Conservation (phyloP, 1,284 basidiomycete genomes). For the Moesziomyces parantarcticus region DNA sequence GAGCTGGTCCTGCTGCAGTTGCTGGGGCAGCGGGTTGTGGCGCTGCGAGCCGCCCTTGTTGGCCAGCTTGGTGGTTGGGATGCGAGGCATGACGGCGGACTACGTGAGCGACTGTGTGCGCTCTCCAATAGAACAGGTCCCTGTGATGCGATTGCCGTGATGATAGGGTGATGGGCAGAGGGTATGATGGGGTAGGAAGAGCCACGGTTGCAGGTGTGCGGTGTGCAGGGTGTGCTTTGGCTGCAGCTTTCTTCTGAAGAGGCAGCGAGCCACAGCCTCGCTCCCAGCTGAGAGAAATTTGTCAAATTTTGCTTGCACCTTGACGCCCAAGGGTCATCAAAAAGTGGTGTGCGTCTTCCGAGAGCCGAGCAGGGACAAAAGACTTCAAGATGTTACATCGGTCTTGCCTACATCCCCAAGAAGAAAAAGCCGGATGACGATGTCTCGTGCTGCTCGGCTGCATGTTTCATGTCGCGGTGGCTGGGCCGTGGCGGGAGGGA, state of each 20-base stretch:
- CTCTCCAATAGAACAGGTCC: background rate
- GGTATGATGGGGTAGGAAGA: too few species aligned
- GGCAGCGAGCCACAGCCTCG: background rate
- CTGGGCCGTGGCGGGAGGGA: too few species aligned
- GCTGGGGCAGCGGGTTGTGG: slow-evolving; percentile 54
- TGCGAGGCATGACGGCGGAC: slow-evolving; percentile 43
- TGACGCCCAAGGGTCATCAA: background rate
- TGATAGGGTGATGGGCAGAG: background rate
- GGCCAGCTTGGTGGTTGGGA: slow-evolving; percentile 42
- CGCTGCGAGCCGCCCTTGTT: slow-evolving; percentile 29
- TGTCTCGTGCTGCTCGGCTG: too few species aligned
- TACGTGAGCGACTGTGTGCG: background rate
- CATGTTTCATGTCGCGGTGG: too few species aligned
- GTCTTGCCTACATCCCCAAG: background rate
- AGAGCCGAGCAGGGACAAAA: background rate
- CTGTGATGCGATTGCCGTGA: background rate
- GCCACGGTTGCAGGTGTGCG: background rate
- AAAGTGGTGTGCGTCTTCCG: background rate
- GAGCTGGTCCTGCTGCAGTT: slow-evolving; percentile 53
- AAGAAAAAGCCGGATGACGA: background rate
- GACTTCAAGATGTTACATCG: background rate
- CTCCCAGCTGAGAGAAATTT: background rate
- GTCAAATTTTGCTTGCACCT: slow-evolving; percentile 3
- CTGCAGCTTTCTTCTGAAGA: background rate
- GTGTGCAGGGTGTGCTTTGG: slow-evolving; percentile 1